Evolutionary conservation across 495 filamentous ascomycete species (phyloP), one percentile per base, ranked within the genome.

Genomic region (Penicillium silybi): DNA sequence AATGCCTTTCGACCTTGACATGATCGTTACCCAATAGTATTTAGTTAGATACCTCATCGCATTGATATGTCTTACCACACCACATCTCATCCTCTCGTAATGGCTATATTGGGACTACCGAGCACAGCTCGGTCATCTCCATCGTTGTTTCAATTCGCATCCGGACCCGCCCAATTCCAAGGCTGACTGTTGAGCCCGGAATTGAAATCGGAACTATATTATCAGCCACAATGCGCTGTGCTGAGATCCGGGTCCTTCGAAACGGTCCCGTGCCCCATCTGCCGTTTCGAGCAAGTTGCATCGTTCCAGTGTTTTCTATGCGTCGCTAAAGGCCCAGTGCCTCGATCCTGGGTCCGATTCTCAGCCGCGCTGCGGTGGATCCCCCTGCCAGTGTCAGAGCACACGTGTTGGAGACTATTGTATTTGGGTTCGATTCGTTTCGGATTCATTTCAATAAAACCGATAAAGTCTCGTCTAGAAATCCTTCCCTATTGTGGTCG

Each of bases 31-130:
- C 25, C 11, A 16, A 22, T 43, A n/a, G 37, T 43, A 11, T 27
- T 27, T 23, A 27, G 20, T 52, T 55, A 55, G 52, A 55, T 55
- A 55, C 52, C 51, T 59, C 54, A 51, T 54, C 25, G 44, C 54
- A 52, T 56, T 37, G 48, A 47, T 55, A 17, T n/a, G n/a, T 17
- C 9, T 18, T 20, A n/a, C 38, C 38, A 6, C 37, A 41, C 6
- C 5, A 16, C 29, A 32, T 13, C 9, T 32, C 11, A 10, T 32
- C 4, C 29, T 13, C 29, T 32, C 29, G 29, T 32, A 32, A 32
- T 32, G 29, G 13, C 29, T 32, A 32, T 13, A 11, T 32, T 32
- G 11, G 29, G 29, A 32, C 29, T 13, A 10, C 29, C 29, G 13
- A 32, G 29, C 3, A 32, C 29, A 32, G 29, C 29, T 13, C 10